phyloP scores from a whole-genome alignment of 305 asterid species.

The Plantago rigida region DNA sequence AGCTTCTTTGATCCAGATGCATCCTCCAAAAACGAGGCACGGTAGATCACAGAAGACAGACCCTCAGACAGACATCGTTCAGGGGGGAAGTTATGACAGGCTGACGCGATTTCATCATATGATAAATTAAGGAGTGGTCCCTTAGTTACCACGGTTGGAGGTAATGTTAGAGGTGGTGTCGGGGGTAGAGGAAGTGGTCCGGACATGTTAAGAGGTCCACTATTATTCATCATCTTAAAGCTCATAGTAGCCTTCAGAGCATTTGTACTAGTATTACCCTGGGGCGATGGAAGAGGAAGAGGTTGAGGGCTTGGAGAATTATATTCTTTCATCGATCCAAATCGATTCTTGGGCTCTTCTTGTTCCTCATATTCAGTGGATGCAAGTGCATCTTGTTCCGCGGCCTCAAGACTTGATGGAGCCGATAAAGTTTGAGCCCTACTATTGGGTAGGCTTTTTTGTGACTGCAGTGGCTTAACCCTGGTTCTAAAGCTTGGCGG shows the following conservation, averaged over 20 bases:
- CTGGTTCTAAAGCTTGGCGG: conserved; percentile 84
- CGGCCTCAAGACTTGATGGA: conserved; percentile 69
- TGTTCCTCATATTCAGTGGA: conserved; percentile 62
- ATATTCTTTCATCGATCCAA: conserved; percentile 58
- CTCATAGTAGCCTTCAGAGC: conserved; percentile 57
- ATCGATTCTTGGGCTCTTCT: conserved; percentile 55
- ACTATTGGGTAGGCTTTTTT: conserved; percentile 34
- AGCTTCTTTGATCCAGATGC: conserved; percentile 51
- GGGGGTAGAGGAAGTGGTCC: conserved; percentile 96
- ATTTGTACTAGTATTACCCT: conserved; percentile 25
- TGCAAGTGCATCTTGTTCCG: conserved; percentile 52
- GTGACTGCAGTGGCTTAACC: conserved; percentile 53
- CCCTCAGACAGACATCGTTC: conserved; percentile 91
- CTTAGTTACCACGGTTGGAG: conserved; percentile 39
- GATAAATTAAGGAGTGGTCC: conserved; percentile 61
- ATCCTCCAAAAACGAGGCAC: conserved; percentile 79
- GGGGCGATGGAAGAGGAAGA: conserved; percentile 92
- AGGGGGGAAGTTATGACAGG: conserved; percentile 91
- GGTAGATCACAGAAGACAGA: conserved; percentile 77
- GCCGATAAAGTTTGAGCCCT: conserved; percentile 75
- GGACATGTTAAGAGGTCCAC: conserved; percentile 66
- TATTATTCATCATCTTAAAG: conserved; percentile 53
- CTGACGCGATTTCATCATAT: conserved; percentile 73
- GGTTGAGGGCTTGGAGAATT: conserved; percentile 79
- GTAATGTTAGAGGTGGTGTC: conserved; percentile 42